Evolutionary conservation across 164 flowering plant genomes (phyloP), one percentile per base, ranked within the genome.

Genomic region (Vitis riparia): DNA sequence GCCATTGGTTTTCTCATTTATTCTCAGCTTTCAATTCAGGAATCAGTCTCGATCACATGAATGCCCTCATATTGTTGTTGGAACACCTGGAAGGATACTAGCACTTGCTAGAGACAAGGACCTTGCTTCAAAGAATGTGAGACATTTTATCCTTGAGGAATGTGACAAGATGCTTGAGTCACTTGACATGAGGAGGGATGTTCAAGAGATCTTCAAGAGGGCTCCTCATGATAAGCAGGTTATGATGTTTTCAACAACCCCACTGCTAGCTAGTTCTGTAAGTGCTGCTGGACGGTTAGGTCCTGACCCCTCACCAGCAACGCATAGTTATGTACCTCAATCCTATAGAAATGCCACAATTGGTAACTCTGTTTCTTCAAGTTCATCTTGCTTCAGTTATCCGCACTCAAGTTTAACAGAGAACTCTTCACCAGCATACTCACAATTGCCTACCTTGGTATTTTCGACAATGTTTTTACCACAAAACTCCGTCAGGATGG

Each of bases 111-210:
- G 94, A 72, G 99, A 92, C n/a, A 95, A 92, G 75, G 98, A 92
- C 60, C 92, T 95, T 14, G 76, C 88, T 2, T 72, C 92, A 76
- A 95, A 85, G 84, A 91, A 91, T 82, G 99, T 95, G 75, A 85
- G 99, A 84, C 98, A 93, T 79, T 95, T 95, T 74, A 95, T 95
- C 52, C 92, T 95, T 52, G 99, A 95, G 78, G 98, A 95, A 75
- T 95, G 99, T 77, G 99, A 95, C 74, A 92, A 95, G 81, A 95
- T 95, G 99, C 92, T 95, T 14, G 99, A 95, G 77, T 93, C 99
- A 53, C 96, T 95, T 60, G 99, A 95, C 73, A 95, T 95, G 99
- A 87, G 99, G 80, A 95, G 87, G 81, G 99, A 95, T 80, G 98
- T 92, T 73, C 98, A 95, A 73, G 97, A 91, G 77, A 95, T 95